phyloP scores from a whole-genome alignment of 495 filamentous ascomycete genomes.

The Pyronema domesticum region DNA sequence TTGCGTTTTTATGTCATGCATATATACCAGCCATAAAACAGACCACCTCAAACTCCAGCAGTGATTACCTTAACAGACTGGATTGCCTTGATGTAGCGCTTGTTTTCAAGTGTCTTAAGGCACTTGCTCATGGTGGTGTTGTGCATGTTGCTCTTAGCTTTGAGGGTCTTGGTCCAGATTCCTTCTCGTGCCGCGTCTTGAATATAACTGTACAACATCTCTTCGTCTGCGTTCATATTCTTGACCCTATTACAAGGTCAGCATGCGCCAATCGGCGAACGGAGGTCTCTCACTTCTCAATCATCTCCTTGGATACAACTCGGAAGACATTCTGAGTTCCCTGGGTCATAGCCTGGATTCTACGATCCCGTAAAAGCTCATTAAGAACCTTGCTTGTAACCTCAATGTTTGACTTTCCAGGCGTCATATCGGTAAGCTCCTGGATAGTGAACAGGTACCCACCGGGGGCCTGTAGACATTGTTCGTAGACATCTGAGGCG shows the following conservation, averaged over 20 bases:
- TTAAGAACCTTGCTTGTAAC: conserved; percentile 19
- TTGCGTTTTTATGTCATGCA: conserved; percentile 9
- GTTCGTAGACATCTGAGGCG: conserved; percentile 19
- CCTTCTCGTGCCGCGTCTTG: conserved; percentile 65
- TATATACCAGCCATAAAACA: not conserved
- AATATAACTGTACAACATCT: conserved; percentile 66
- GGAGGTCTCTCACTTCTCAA: conserved; percentile 14
- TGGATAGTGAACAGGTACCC: conserved; percentile 22
- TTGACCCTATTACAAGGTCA: conserved; percentile 14
- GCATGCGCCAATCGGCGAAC: not conserved
- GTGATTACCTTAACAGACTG: conserved; percentile 35
- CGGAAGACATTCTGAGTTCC: conserved; percentile 19
- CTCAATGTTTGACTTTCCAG: conserved; percentile 18
- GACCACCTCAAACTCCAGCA: not conserved
- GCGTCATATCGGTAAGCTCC: conserved; percentile 18
- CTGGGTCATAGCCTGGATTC: conserved; percentile 17
- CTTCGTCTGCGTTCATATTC: conserved; percentile 41
- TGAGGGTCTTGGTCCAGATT: conserved; percentile 72
- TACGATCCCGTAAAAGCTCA: conserved; percentile 12
- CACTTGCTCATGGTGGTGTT: conserved; percentile 55
- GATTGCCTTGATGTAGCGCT: conserved; percentile 38
- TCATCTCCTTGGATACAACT: conserved; percentile 17
- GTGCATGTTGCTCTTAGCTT: conserved; percentile 56
- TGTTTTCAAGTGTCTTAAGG: conserved; percentile 57
- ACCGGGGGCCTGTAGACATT: conserved; percentile 24